Evolutionary conservation across 257 asterid species (phyloP).

Genomic region (Paraleonurus japonicus): DNA sequence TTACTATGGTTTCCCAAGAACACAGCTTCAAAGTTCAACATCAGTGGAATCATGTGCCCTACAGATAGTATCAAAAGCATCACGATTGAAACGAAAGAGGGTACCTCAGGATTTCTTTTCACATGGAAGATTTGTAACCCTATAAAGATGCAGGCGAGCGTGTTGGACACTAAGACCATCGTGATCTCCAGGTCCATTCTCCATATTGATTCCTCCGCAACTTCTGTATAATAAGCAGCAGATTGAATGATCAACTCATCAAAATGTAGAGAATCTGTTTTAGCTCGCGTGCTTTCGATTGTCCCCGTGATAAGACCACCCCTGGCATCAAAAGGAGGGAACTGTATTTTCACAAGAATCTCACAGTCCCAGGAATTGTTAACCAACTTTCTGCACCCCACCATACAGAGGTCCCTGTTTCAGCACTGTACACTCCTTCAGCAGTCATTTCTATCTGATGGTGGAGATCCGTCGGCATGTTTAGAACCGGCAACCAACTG

Average conservation of each 20-base stretch:
- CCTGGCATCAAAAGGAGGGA: constrained; percentile 31
- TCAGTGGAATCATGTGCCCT: constrained; percentile 64
- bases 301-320: constrained; percentile 40
- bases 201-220: constrained; percentile 42
- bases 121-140: constrained; percentile 53
- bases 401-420: constrained; percentile 66
- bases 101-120: constrained; percentile 45
- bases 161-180: constrained; percentile 54
- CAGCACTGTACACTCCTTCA: constrained; percentile 54
- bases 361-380: constrained; percentile 46
- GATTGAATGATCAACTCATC: constrained; percentile 38
- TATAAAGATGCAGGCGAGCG: constrained; percentile 48
- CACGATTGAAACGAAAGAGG: constrained; percentile 45
- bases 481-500: constrained; percentile 8
- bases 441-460: constrained; percentile 38
- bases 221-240: constrained; percentile 10
- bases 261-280: constrained; percentile 49
- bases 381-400: constrained; percentile 54
- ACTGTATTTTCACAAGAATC: constrained; percentile 42
- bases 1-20: constrained; percentile 29
- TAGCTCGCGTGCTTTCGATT: constrained; percentile 48
- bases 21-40: constrained; percentile 63
- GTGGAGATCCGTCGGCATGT: constrained; percentile 10
- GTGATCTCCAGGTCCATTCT: constrained; percentile 76
- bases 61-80: constrained; percentile 54